Evolutionary conservation across 192 early-diverging fungal species (phyloP), one percentile per base, ranked within the genome.

Genomic region (Allomyces javanicus): DNA sequence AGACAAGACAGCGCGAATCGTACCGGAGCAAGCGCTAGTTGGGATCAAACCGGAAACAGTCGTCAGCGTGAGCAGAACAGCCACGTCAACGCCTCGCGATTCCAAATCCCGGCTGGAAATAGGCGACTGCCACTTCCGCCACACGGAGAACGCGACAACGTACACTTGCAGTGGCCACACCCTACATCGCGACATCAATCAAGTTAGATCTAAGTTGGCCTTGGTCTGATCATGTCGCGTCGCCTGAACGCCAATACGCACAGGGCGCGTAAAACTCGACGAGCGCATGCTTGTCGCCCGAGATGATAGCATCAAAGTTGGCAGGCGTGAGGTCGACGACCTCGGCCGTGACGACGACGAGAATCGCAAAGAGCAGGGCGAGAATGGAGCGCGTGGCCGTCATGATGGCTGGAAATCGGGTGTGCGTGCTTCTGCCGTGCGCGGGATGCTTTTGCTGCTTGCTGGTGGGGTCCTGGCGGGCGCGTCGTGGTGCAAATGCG

Each of bases 251-350:
- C 17, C 23, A 24, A 63, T 7, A 40, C 33, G 27, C 33, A 40
- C 86, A 87, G 3, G 88, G 87, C 21, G 92, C 90, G 73, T 87
- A 92, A 74, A 95, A 93, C 72, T 93, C 85, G 22, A 95, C 85
- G 26, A 92, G 77, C 5, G 85, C 85, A 64, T 86, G 80, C 72
- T 84, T 85, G 63, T 75, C 78, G 24, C 89, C 90, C 67, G 40
- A 14, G 40, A 64, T 21, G 26, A 64, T 64, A 4, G 25, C 1
- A 64, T 64, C 77, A 70, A 91, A 89, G 72, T 76, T 85, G 45
- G 74, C 70, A 11, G 77, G 71, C 9, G 75, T 80, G 33, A 88
- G 67, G 17, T 74, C 78, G 23, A 80, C 65, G 0, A 88, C 86
- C 62, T 77, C 12, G 21, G 50, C 50, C 50, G 50, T 21, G 17